Base-by-base conservation (phyloP, 371 early-diverging fungal species). In the Thermomucor indicae-seudaticae region DNA sequence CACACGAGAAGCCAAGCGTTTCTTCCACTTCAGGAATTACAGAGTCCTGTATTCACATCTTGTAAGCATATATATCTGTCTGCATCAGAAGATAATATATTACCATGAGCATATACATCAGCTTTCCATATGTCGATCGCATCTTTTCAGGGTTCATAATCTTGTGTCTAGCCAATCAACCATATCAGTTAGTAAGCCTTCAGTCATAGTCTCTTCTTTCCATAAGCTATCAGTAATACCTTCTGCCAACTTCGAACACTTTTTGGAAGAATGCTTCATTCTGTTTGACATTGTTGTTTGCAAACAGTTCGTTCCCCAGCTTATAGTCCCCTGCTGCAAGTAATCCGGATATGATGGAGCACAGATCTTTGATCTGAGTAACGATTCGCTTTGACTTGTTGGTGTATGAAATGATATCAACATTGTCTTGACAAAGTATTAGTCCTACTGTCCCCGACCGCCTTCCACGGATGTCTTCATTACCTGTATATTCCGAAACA, bases 121-220 rank as follows among this genome's bases (percentile, higher is more conserved):
- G 72, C 61, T 97, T 96, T 45, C 97, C 98, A 64, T 97, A 97
- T 10, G 91, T 87, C 28, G 79, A 73, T 31, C 96, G 79, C 96
- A 97, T 97, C 65, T 92, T 93, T 64, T 97, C 97, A 0, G 98
- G 98, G 53, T 96, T 97, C 93, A 93, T 93, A 57, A 97, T 92
- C 74, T 97, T 97, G 67, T 97, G 90, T 29, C 75, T 65, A 35
- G 20, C 19, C 35, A 35, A 44, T 4, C 23, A 22, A 10, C 20
- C 4, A 22, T 37, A 4, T 28, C 32, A 25, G 4, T 40, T 16
- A 23, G 16, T 17, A 29, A 31, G 14, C 7, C 22, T 39, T 16
- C 34, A 32, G n/a, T 11, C 11, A 10, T 17, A 2, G 11, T 35
- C 37, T 8, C 12, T 19, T 35, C 20, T 38, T 22, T 20, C 11